These are phyloP conservation scores for Apophysomyces trapeziformis DNA, from an alignment of 371 early-diverging fungal genomes.

Conservation along the genomic window DNA sequence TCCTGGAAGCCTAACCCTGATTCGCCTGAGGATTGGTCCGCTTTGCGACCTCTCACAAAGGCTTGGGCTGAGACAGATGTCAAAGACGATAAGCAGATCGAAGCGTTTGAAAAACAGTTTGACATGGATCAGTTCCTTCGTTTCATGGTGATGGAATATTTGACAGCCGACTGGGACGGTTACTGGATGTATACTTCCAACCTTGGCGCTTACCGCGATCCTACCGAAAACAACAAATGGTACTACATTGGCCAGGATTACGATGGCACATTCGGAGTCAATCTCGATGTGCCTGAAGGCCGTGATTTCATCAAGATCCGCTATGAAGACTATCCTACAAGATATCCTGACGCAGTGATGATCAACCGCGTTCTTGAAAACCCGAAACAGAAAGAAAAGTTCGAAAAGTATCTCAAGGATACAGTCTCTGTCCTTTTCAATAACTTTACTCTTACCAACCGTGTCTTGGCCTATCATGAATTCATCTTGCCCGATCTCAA, in stretches of 20 bases:
- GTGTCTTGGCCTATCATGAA: constrained; percentile 53
- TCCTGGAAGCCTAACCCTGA: constrained; percentile 34
- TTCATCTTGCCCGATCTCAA: constrained; percentile 55
- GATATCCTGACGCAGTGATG: constrained; percentile 51
- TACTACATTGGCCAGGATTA: constrained; percentile 61
- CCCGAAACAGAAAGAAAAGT: constrained; percentile 35
- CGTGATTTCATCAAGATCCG: constrained; percentile 36
- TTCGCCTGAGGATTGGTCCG: constrained; percentile 25
- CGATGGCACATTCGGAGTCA: constrained; percentile 64
- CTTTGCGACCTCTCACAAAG: constrained; percentile 29
- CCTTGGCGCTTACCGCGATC: constrained; percentile 47
- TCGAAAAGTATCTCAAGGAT: constrained; percentile 56
- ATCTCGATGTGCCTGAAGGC: constrained; percentile 37
- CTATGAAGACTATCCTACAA: constrained; percentile 46
- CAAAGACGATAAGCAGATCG: constrained; percentile 38
- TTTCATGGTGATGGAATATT: constrained; percentile 53
- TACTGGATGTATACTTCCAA: constrained; percentile 54
- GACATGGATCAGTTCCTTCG: constrained; percentile 45
- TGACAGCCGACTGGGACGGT: constrained; percentile 52
- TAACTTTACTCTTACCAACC: constrained; percentile 54
- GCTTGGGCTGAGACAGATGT: constrained; percentile 30
- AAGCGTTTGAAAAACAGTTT: constrained; percentile 29
- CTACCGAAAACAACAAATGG: constrained; percentile 43
- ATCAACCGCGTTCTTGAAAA: constrained; percentile 58
- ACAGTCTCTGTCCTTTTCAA: constrained; percentile 57